Percentiles rank a stretch among this genome's conserved stretches.
Conservation (phyloP, 2,329 filamentous ascomycete genomes). For the Epichloe gansuensis region DNA sequence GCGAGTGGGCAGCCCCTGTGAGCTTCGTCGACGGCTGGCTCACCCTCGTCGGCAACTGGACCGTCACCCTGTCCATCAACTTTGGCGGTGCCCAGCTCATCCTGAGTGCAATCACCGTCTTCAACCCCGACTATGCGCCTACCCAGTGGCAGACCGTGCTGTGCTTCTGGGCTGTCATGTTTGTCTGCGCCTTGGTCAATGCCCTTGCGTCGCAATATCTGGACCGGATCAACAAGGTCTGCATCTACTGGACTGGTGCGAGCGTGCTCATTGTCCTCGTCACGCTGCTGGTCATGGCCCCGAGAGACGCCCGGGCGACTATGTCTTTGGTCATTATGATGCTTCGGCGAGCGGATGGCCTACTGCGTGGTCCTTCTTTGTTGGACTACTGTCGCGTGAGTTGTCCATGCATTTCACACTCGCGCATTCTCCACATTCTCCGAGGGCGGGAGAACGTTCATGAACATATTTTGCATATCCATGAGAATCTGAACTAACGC, state of each 20-base stretch:
- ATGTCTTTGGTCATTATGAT: constrained; percentile 58
- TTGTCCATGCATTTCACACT: too few species aligned
- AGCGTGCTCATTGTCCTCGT: constrained; percentile 62
- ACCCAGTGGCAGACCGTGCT: constrained; percentile 62
- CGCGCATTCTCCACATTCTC: too few species aligned
- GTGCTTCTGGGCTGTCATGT: constrained; percentile 57
- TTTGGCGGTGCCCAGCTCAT: constrained; percentile 59
- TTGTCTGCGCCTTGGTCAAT: constrained; percentile 54
- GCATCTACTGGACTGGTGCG: constrained; percentile 60
- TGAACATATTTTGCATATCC: too few species aligned
- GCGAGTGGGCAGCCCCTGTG: constrained; percentile 47
- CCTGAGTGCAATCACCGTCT: constrained; percentile 53
- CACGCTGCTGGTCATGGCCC: constrained; percentile 53
- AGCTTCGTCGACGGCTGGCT: constrained; percentile 68
- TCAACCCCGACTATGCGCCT: constrained; percentile 45
- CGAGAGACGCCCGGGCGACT: constrained; percentile 49
- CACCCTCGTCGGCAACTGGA: constrained; percentile 60
- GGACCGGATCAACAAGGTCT: constrained; percentile 56
- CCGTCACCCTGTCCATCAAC: constrained; percentile 58
- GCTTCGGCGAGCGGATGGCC: constrained; percentile 60
- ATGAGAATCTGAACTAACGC: too few species aligned
- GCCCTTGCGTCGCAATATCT: constrained; percentile 48
- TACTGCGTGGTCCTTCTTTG: constrained; percentile 46
- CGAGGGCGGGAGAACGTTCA: too few species aligned
- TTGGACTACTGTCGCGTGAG: constrained; percentile 39